phyloP scores from a whole-genome alignment of 306 rosid species.

The Datisca glomerata region DNA sequence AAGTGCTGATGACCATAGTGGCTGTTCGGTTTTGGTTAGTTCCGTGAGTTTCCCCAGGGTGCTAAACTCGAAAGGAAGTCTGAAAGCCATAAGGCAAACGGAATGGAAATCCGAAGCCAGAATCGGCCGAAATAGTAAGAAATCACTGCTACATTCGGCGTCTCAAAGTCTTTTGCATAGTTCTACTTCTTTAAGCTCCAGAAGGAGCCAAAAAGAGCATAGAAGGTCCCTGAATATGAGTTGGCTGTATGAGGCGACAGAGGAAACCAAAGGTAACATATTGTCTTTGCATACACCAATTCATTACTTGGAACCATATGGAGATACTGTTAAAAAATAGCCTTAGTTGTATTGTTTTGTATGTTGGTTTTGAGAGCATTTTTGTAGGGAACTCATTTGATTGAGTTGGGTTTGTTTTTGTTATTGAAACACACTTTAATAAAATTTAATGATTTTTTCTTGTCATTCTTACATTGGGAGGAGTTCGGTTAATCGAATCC shows the following conservation, averaged over 20 bases:
- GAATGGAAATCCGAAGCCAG: constrained; percentile 22
- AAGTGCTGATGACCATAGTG: constrained; percentile 2
- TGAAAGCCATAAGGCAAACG: constrained; percentile 32
- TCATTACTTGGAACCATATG: constrained; percentile 25
- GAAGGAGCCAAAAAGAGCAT: constrained; percentile 16
- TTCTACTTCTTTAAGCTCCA: constrained; percentile 13
- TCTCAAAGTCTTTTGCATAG: constrained; percentile 16
- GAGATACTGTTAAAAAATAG: constrained; percentile 10
- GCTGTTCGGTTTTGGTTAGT: constrained; percentile 12
- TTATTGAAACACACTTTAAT: too few relatives aligned
- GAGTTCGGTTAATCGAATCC: too few relatives aligned
- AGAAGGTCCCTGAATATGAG: not conserved
- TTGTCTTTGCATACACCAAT: constrained; percentile 63
- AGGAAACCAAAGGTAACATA: constrained; percentile 30
- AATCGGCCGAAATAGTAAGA: constrained; percentile 22
- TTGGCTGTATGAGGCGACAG: constrained; percentile 54
- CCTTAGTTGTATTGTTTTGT: not conserved
- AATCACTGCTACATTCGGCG: constrained; percentile 10
- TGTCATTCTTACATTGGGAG: constrained; percentile 5
- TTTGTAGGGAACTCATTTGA: constrained; percentile 1
- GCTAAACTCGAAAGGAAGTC: constrained; percentile 23
- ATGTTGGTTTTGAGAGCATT: constrained; percentile 1
- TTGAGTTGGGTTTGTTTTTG: constrained; percentile 2
- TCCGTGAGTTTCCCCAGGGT: constrained; percentile 40
- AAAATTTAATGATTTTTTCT: too few relatives aligned